These are phyloP conservation scores for Inga oerstediana DNA, from an alignment of 306 rosid species.

Conservation along the genomic window DNA sequence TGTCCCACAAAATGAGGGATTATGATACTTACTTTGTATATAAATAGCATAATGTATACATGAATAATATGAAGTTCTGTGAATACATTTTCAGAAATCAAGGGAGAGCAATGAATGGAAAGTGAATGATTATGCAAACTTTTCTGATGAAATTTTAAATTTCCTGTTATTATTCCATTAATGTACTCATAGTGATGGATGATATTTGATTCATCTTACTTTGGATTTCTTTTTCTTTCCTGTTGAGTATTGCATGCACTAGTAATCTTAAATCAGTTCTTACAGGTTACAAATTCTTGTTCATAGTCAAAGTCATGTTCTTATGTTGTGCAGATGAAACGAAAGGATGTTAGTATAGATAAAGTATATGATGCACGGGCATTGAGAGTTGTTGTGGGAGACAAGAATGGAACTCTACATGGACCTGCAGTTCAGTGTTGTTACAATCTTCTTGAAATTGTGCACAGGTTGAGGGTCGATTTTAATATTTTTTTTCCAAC, in stretches of 20 bases:
- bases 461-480: slow-evolving; percentile 63
- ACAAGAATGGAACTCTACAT: slow-evolving; percentile 87
- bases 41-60: no score
- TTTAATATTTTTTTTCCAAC: slow-evolving; percentile 2
- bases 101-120: slow-evolving; percentile 14
- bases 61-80: no score
- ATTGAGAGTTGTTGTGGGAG: slow-evolving; percentile 95
- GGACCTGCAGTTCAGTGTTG: slow-evolving; percentile 97
- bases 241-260: background rate
- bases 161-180: slow-evolving; percentile 21
- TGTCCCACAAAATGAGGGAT: no score
- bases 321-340: slow-evolving; percentile 69
- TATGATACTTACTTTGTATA: no score
- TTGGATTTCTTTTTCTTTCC: background rate
- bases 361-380: slow-evolving; percentile 97
- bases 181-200: slow-evolving; percentile 5
- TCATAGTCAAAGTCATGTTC: slow-evolving; percentile 32
- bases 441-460: slow-evolving; percentile 86
- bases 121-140: slow-evolving; percentile 23
- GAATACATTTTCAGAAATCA: no score
- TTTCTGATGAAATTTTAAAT: slow-evolving; percentile 20
- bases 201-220: slow-evolving; percentile 24
- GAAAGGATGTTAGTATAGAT: slow-evolving; percentile 76
- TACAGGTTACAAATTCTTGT: background rate
- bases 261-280: slow-evolving; percentile 13